Conservation (phyloP, 129 eudicot species). For the Lactuca saligna region DNA sequence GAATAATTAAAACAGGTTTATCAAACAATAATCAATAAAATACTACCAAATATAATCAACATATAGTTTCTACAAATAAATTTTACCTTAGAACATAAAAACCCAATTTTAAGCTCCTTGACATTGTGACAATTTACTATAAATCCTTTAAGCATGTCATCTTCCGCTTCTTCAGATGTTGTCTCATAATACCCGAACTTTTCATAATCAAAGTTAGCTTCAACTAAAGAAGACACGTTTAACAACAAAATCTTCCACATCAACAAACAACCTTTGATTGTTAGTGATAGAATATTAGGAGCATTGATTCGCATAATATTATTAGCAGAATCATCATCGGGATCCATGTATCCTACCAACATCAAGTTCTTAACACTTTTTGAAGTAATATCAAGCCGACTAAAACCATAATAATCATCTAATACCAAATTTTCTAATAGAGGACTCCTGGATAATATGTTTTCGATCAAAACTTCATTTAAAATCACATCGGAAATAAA, state of each 20-base stretch:
- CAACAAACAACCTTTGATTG: neutral
- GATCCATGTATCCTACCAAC: neutral
- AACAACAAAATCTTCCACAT: constrained; percentile 25
- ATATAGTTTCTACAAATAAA: neutral
- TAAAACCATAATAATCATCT: constrained; percentile 16
- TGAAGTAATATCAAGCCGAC: constrained; percentile 14
- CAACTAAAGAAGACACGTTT: constrained; percentile 21
- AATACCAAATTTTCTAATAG: constrained; percentile 19
- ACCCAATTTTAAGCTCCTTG: constrained; percentile 27
- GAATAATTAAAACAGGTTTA: too few relatives aligned
- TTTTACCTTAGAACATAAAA: constrained; percentile 7
- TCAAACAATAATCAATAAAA: neutral
- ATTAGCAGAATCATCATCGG: neutral
- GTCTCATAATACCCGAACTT: neutral
- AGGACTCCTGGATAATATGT: constrained; percentile 27
- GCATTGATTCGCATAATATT: constrained; percentile 24
- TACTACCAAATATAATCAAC: neutral
- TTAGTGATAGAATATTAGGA: constrained; percentile 22
- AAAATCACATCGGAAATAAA: neutral
- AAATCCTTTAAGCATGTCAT: constrained; percentile 25
- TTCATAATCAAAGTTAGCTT: constrained; percentile 16
- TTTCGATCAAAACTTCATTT: constrained; percentile 27
- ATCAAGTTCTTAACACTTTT: constrained; percentile 27
- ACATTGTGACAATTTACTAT: constrained; percentile 10
- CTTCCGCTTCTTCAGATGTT: constrained; percentile 20